Percentiles rank a stretch among this genome's conserved stretches.
phyloP scores from a whole-genome alignment of 2,329 filamentous ascomycete genomes.

The Xylariaceae sp. region DNA sequence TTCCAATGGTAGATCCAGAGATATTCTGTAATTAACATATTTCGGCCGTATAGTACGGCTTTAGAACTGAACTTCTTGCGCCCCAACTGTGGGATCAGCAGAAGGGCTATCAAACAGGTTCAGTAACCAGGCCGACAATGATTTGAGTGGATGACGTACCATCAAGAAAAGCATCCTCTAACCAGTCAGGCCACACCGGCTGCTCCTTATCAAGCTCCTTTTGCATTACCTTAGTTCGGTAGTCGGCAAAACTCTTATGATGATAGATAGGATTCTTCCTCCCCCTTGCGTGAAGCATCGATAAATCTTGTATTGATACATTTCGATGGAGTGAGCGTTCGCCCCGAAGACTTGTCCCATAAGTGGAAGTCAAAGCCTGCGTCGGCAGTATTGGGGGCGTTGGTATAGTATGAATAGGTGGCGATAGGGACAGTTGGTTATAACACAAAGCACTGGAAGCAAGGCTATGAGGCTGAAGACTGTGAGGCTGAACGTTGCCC shows the following conservation, averaged over 20 bases:
- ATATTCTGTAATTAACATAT: constrained; percentile 68
- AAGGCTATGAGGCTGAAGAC: constrained; percentile 18
- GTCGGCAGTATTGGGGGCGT: constrained; percentile 46
- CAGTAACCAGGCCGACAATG: constrained; percentile 6
- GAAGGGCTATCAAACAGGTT: constrained; percentile 45
- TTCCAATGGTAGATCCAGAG: constrained; percentile 53
- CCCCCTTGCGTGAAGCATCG: constrained; percentile 30
- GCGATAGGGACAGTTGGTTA: constrained; percentile 40
- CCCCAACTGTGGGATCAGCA: constrained; percentile 63
- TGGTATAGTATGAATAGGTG: constrained; percentile 38
- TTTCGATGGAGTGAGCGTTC: constrained; percentile 31
- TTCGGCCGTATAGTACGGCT: constrained; percentile 61
- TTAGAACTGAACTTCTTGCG: constrained; percentile 63
- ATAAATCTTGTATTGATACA: constrained; percentile 31
- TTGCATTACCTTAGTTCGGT: constrained; percentile 61
- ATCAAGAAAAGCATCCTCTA: constrained; percentile 65
- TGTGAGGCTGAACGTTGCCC: constrained; percentile 46
- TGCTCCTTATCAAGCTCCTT: constrained; percentile 58
- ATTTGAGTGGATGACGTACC: constrained; percentile 36
- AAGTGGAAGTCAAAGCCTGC: constrained; percentile 49
- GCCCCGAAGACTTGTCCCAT: constrained; percentile 34
- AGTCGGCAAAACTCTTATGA: constrained; percentile 60
- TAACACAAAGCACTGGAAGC: constrained; percentile 42
- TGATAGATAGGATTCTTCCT: constrained; percentile 57
- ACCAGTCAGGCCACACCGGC: constrained; percentile 57